These are phyloP conservation scores for Ogataea trehalophila DNA, from an alignment of 805 yeast species.

Conservation along the genomic window DNA sequence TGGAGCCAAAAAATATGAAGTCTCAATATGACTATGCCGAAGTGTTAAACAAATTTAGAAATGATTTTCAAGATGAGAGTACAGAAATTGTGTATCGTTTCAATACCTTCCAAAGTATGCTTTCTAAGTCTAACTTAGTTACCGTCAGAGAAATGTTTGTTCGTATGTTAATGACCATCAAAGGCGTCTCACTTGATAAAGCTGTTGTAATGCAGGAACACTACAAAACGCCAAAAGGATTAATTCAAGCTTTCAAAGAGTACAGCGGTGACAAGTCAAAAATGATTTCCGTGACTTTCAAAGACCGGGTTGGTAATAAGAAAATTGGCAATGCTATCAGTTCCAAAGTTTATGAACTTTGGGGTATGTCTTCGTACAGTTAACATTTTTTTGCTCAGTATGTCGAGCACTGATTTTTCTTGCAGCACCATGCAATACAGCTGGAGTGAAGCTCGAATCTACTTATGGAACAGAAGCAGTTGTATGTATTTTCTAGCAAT, in stretches of 20 bases:
- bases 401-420: too few relatives aligned
- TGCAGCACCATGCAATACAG: too few relatives aligned
- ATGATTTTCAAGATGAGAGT: slow-evolving; percentile 8
- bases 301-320: slow-evolving; percentile 44
- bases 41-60: slow-evolving; percentile 38
- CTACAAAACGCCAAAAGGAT: slow-evolving; percentile 62
- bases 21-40: slow-evolving; percentile 47
- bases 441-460: too few relatives aligned
- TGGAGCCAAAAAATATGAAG: slow-evolving; percentile 45
- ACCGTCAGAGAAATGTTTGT: slow-evolving; percentile 75
- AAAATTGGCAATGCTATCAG: slow-evolving; percentile 49
- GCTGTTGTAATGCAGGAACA: slow-evolving; percentile 70
- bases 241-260: slow-evolving; percentile 45
- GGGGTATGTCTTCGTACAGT: slow-evolving; percentile 37
- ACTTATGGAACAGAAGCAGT: too few relatives aligned
- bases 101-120: slow-evolving; percentile 55
- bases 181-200: slow-evolving; percentile 81
- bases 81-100: slow-evolving; percentile 42
- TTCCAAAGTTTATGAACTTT: slow-evolving; percentile 47
- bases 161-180: slow-evolving; percentile 69
- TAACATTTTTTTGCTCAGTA: too few relatives aligned
- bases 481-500: too few relatives aligned
- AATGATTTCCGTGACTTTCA: slow-evolving; percentile 29
- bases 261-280: slow-evolving; percentile 28
- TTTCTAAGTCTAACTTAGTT: slow-evolving; percentile 64